Evolutionary conservation across 768 basidiomycete genomes (phyloP).

Genomic region (Russula foetens): DNA sequence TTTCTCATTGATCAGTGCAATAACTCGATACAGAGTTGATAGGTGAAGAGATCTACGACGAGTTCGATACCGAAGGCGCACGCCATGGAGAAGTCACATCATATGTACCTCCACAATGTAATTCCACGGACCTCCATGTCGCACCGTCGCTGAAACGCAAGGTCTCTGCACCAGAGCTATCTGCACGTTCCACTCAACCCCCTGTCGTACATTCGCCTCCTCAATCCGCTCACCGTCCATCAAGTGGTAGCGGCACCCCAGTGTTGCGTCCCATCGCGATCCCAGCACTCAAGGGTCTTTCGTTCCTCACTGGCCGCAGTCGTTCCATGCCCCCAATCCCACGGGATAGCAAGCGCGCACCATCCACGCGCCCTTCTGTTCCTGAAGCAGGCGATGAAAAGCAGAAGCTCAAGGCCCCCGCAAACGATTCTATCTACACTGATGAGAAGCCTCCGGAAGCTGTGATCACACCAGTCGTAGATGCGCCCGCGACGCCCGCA

Average conservation of each 20-base stretch:
- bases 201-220: background rate
- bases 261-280: constrained; percentile 10
- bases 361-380: background rate
- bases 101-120: constrained; percentile 23
- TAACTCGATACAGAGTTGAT: constrained; percentile 57
- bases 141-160: constrained; percentile 13
- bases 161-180: constrained; percentile 17
- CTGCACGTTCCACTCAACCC: background rate
- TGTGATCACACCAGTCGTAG: background rate
- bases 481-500: constrained; percentile 1
- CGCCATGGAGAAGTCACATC: constrained; percentile 23
- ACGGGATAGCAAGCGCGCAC: constrained; percentile 13
- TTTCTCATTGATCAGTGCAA: background rate
- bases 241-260: constrained; percentile 8
- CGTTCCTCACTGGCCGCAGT: constrained; percentile 19
- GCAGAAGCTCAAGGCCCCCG: background rate
- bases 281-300: constrained; percentile 17
- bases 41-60: constrained; percentile 89
- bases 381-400: constrained; percentile 1
- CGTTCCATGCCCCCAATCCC: constrained; percentile 15
- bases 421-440: background rate
- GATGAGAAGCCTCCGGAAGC: background rate
- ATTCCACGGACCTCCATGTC: constrained; percentile 14
- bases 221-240: constrained; percentile 2
- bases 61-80: constrained; percentile 70